Base-by-base conservation (phyloP, 2,329 filamentous ascomycete genomes). In the Penicillium nordicum region DNA sequence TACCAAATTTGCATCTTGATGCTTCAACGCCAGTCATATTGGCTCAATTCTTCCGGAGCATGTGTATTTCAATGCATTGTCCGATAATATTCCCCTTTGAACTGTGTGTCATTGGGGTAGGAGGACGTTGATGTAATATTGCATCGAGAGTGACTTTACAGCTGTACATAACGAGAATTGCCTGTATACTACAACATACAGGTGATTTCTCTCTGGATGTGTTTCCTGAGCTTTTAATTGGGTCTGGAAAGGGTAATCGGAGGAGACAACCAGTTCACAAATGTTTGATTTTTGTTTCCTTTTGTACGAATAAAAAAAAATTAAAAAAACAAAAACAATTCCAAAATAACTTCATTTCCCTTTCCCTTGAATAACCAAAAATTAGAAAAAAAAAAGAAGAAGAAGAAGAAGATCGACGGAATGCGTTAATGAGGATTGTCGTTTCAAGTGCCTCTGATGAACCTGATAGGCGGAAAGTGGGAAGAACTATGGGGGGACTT, bases 91-190 rank as follows among this genome's bases (percentile, higher is more conserved):
- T 38, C 44, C 42, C 46, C 30, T 29, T 40, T 47, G 51, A 48
- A 50, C 23, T 23, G 32, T 51, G 27, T 51, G 23, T 43, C 51
- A 37, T 41, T 42, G 57, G 38, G 45, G 30, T 37, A 30, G 43
- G 55, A 48, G 30, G 53, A 52, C 47, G 3, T 43, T 41, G 50
- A 45, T 50, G 23, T 42, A 55, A 63, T 56, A 50, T 53, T 38
- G 57, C 63, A 62, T 62, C 41, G 42, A 52, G 47, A 58, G 47
- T 55, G 63, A 53, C 62, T 53, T 55, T 66, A 65, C 69, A 67
- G 60, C 66, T 72, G 70, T 72, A 72, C 70, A 72, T 72, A 71
- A 32, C 37, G 60, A 60, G 57, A 57, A 59, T 52, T 36, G 51
- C 41, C 49, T 52, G 43, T 52, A 27, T 46, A 63, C 49, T 52